These are phyloP conservation scores for Cucurbitaria berberidis DNA, from an alignment of 2,329 filamentous ascomycete species.

Conservation along the genomic window DNA sequence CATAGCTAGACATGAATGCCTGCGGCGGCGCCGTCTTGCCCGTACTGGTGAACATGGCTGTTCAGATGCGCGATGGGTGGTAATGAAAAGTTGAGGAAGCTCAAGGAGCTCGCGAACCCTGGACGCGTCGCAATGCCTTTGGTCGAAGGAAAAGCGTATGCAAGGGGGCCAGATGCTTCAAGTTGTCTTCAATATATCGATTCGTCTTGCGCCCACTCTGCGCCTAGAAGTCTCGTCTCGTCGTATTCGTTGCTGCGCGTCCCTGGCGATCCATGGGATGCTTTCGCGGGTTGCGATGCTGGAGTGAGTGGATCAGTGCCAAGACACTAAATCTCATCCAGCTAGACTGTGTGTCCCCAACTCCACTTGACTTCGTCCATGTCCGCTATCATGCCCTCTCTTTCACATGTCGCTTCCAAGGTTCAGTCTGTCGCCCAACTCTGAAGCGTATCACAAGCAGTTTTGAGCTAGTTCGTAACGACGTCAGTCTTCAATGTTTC, in stretches of 20 bases:
- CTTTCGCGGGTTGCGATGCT: constrained; percentile 29
- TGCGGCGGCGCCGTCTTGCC: constrained; percentile 67
- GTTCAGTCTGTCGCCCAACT: too few species aligned
- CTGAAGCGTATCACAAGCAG: too few species aligned
- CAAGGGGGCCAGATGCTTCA: constrained; percentile 5
- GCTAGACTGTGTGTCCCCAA: too few species aligned
- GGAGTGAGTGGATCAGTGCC: constrained; percentile 20
- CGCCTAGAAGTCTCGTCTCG: constrained; percentile 12
- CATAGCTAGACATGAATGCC: constrained; percentile 89
- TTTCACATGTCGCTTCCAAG: too few species aligned
- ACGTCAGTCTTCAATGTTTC: too few species aligned
- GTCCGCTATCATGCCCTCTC: too few species aligned
- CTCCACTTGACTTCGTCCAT: neutral
- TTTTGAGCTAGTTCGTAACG: too few species aligned
- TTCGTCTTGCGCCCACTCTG: constrained; percentile 8
- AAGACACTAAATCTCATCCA: constrained; percentile 14
- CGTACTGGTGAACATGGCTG: constrained; percentile 49
- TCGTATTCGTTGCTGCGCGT: constrained; percentile 31
- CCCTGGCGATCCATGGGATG: constrained; percentile 29
- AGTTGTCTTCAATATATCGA: constrained; percentile 1
- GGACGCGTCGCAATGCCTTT: constrained; percentile 39
- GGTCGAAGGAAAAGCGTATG: constrained; percentile 1
- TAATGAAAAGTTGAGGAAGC: constrained; percentile 32
- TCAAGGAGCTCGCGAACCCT: constrained; percentile 36
- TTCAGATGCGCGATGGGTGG: constrained; percentile 26